Evolutionary conservation across 2,329 filamentous ascomycete species (phyloP).

Genomic region (Zasmidium citrigriseum): DNA sequence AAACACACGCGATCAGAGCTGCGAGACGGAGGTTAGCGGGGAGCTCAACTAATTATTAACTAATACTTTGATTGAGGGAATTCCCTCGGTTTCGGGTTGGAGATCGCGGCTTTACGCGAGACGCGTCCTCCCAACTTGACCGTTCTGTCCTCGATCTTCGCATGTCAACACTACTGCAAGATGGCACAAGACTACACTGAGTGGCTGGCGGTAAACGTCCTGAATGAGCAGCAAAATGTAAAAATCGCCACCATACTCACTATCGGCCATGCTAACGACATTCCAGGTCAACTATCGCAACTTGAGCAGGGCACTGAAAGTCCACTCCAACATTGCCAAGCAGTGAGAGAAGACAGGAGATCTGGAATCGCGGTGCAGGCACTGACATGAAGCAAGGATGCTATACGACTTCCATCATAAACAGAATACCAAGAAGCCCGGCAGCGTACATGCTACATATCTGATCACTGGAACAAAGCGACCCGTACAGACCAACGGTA

Average conservation of each 20-base stretch:
- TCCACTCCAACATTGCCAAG: constrained; percentile 87
- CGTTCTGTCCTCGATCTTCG: neutral
- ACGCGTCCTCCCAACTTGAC: neutral
- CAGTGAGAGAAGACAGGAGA: constrained; percentile 58
- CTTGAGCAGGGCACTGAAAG: constrained; percentile 77
- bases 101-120: neutral
- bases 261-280: neutral
- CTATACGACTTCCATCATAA: constrained; percentile 80
- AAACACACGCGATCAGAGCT: neutral
- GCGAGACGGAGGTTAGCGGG: neutral
- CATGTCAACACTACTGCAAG: neutral
- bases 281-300: constrained; percentile 80
- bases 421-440: constrained; percentile 73
- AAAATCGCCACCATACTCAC: neutral
- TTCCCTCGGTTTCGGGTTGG: neutral
- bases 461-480: constrained; percentile 71
- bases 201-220: constrained; percentile 72
- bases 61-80: neutral
- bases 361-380: neutral
- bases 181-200: constrained; percentile 62
- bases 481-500: constrained; percentile 41
- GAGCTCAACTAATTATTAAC: no score
- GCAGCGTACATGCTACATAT: constrained; percentile 88
- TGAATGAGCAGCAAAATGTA: constrained; percentile 75
- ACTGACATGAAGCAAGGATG: constrained; percentile 60